phyloP scores from a whole-genome alignment of 768 basidiomycete species.

The Agaricus subrufescens region DNA sequence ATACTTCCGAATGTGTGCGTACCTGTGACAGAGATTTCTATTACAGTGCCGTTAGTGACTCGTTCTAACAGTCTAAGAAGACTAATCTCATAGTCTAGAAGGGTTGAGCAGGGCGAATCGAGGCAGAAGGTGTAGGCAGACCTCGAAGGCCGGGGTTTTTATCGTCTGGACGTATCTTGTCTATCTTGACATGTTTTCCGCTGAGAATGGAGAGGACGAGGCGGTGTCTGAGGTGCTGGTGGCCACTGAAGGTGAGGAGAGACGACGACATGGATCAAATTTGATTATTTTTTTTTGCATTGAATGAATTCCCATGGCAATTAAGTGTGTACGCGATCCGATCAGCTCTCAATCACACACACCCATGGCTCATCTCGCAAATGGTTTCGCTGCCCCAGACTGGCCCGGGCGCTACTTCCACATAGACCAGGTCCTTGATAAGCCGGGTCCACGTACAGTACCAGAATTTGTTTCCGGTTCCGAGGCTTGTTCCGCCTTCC shows the following conservation, averaged over 20 bases:
- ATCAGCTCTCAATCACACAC: neutral
- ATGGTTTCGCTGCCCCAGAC: conserved; percentile 24
- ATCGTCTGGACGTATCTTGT: conserved; percentile 86
- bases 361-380: conserved; percentile 17
- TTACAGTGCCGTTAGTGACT: conserved; percentile 87
- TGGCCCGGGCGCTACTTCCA: conserved; percentile 68
- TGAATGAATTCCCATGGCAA: neutral
- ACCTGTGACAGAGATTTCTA: conserved; percentile 97
- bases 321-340: neutral
- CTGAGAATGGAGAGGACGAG: conserved; percentile 88
- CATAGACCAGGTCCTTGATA: conserved; percentile 83
- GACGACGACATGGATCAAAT: conserved; percentile 34
- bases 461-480: conserved; percentile 77
- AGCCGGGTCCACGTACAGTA: conserved; percentile 87
- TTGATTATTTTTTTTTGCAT: neutral
- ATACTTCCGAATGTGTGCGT: conserved; percentile 15
- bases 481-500: conserved; percentile 42
- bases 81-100: conserved; percentile 86
- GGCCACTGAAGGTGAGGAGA: conserved; percentile 67
- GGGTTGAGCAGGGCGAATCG: neutral
- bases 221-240: conserved; percentile 78
- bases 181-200: conserved; percentile 78
- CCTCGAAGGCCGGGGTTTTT: conserved; percentile 95
- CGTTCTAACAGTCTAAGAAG: conserved; percentile 85
- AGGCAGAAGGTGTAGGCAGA: conserved; percentile 23